phyloP scores from a whole-genome alignment of 768 basidiomycete genomes.

The Tricholoma sp. region DNA sequence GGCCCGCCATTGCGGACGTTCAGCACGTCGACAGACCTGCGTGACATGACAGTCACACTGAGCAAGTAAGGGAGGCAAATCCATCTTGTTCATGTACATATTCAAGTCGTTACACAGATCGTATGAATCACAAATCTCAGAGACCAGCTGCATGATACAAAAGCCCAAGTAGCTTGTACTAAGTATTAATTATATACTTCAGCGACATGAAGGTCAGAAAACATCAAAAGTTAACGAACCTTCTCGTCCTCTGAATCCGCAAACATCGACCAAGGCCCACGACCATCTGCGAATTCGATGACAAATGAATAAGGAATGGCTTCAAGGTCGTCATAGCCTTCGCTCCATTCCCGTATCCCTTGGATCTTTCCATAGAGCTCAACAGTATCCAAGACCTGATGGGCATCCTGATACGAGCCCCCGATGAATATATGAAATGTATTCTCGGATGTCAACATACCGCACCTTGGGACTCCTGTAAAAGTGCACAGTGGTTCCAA shows the following conservation, averaged over 20 bases:
- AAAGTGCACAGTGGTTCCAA: conserved; percentile 40
- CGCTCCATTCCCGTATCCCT: conserved; percentile 54
- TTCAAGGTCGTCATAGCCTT: conserved; percentile 63
- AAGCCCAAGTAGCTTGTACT: conserved; percentile 45
- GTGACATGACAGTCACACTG: conserved; percentile 11
- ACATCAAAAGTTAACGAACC: conserved; percentile 26
- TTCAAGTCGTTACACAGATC: neutral
- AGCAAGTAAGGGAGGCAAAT: neutral
- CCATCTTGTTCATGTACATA: neutral
- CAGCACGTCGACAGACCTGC: conserved; percentile 12
- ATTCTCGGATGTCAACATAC: conserved; percentile 1
- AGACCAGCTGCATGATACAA: conserved; percentile 40
- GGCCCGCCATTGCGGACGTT: conserved; percentile 48
- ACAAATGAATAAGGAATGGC: conserved; percentile 65
- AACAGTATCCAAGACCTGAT: conserved; percentile 35
- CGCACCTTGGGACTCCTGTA: conserved; percentile 49
- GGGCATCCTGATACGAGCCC: conserved; percentile 29
- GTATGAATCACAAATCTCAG: conserved; percentile 16
- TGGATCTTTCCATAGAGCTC: conserved; percentile 41
- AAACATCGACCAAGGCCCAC: conserved; percentile 51
- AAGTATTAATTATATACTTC: conserved; percentile 2
- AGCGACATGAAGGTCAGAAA: conserved; percentile 2
- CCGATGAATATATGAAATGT: neutral
- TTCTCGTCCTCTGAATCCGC: conserved; percentile 62
- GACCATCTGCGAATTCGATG: conserved; percentile 49